phyloP scores from a whole-genome alignment of 257 asterid species.

The Gardenia jasminoides region DNA sequence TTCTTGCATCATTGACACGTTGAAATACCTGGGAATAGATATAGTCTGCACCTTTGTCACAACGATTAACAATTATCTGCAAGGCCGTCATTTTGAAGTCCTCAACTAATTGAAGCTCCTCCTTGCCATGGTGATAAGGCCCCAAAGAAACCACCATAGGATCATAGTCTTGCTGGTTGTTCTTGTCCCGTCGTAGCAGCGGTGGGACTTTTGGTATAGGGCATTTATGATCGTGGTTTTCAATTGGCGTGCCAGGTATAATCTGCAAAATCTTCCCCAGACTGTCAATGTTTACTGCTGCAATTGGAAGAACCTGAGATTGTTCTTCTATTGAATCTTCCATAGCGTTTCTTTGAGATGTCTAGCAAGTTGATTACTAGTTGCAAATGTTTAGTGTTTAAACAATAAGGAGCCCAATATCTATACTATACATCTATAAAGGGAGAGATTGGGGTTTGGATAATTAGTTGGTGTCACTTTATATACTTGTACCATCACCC shows the following conservation, averaged over 20 bases:
- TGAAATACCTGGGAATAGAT: background rate
- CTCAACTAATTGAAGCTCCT: slow-evolving; percentile 9
- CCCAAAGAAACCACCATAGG: slow-evolving; percentile 26
- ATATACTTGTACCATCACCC: too few relatives aligned
- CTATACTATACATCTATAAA: too few relatives aligned
- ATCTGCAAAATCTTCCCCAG: too few relatives aligned
- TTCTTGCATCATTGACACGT: background rate
- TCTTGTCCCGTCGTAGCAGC: too few relatives aligned
- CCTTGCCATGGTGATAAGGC: slow-evolving; percentile 30
- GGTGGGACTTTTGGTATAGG: too few relatives aligned
- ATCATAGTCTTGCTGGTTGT: slow-evolving; percentile 13
- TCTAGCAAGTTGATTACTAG: too few relatives aligned
- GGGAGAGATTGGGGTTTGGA: too few relatives aligned
- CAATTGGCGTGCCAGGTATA: too few relatives aligned
- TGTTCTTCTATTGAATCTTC: background rate
- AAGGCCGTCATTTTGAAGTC: slow-evolving; percentile 11
- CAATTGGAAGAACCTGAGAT: background rate
- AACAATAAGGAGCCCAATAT: too few relatives aligned
- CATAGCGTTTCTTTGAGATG: too few relatives aligned
- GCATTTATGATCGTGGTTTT: background rate
- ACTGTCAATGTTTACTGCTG: background rate
- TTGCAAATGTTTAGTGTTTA: too few relatives aligned
- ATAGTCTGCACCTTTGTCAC: background rate
- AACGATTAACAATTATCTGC: background rate
- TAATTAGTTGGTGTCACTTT: too few relatives aligned